Evolutionary conservation across 768 basidiomycete species (phyloP).

Genomic region (Tricholoma saponaceum): DNA sequence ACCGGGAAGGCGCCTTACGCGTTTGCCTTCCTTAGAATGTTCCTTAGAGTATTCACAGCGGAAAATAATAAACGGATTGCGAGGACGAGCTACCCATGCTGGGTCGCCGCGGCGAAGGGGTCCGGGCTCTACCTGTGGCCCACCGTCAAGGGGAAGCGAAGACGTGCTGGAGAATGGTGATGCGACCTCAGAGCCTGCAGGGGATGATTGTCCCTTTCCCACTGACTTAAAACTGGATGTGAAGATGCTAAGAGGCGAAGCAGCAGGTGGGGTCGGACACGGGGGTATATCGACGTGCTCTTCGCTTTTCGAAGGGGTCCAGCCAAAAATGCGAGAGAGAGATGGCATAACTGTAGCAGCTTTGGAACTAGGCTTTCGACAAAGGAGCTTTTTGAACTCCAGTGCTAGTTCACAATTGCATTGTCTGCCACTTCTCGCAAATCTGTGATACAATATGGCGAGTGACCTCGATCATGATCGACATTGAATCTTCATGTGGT

Average conservation of each 20-base stretch:
- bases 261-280: constrained; percentile 10
- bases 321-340: constrained; percentile 25
- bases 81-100: constrained; percentile 61
- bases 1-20: constrained; percentile 31
- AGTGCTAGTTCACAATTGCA: constrained; percentile 10
- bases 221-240: not conserved
- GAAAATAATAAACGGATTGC: constrained; percentile 72
- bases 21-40: constrained; percentile 35
- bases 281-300: constrained; percentile 21
- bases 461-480: constrained; percentile 17
- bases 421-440: constrained; percentile 10
- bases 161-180: constrained; percentile 21
- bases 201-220: constrained; percentile 1
- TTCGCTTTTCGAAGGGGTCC: constrained; percentile 25
- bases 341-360: constrained; percentile 13
- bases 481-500: not conserved
- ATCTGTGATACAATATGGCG: constrained; percentile 11
- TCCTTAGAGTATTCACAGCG: constrained; percentile 58
- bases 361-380: constrained; percentile 1
- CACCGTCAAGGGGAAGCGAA: constrained; percentile 19
- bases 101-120: constrained; percentile 44
- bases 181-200: not conserved
- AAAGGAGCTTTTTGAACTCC: constrained; percentile 7
- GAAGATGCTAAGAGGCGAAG: constrained; percentile 3
- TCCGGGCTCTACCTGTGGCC: constrained; percentile 12